Conservation (phyloP, 331 rosid genomes). For the Rosa hybrid region DNA sequence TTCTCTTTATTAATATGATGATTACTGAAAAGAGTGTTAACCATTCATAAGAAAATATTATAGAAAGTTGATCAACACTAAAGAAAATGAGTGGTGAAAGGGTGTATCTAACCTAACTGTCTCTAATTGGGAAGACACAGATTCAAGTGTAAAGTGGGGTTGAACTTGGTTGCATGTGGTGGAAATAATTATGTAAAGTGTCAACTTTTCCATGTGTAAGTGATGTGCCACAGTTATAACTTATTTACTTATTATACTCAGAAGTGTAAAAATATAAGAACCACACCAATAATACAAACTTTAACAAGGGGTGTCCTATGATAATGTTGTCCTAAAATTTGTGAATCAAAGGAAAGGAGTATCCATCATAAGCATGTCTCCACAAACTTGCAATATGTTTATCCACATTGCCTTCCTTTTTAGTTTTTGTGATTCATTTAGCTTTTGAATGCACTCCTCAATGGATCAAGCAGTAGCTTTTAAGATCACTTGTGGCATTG, state of each 20-base stretch:
- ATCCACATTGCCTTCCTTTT: neutral
- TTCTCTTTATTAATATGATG: no score
- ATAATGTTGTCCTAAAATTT: neutral
- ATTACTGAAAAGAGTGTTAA: neutral
- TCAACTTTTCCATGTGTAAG: neutral
- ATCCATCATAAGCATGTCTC: neutral
- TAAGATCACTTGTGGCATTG: no score
- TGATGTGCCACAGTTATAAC: neutral
- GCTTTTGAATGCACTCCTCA: neutral
- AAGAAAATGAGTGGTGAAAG: neutral
- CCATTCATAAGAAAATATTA: no score
- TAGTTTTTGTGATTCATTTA: no score
- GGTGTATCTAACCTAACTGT: no score
- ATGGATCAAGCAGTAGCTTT: no score
- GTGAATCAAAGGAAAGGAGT: neutral
- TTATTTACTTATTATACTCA: neutral
- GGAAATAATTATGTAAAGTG: neutral
- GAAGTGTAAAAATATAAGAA: neutral
- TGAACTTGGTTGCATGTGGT: constrained; percentile 2
- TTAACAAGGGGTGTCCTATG: neutral
- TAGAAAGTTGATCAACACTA: neutral
- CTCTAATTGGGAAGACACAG: constrained; percentile 6
- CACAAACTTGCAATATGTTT: neutral
- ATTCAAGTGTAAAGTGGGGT: neutral
- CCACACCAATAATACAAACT: neutral